These are phyloP conservation scores for Nigrospora oryzae DNA, from an alignment of 2,329 filamentous ascomycete species.

Conservation along the genomic window DNA sequence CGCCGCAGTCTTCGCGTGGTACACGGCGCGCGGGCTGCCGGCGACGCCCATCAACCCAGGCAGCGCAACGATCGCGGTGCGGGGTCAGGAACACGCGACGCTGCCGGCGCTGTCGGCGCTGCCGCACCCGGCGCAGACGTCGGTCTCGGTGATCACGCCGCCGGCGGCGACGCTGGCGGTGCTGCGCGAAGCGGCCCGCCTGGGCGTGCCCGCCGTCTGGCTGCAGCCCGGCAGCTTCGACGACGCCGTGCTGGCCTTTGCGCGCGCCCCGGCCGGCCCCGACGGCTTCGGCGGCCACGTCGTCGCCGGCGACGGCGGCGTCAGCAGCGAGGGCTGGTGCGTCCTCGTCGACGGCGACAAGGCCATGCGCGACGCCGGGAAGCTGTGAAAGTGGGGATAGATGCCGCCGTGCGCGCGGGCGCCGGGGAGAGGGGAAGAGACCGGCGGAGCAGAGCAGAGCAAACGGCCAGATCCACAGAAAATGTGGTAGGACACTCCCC, in stretches of 20 bases:
- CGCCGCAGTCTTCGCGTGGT: constrained; percentile 76
- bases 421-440: too few species aligned
- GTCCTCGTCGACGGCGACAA: constrained; percentile 76
- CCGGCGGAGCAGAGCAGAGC: too few species aligned
- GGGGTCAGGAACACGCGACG: constrained; percentile 49
- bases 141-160: constrained; percentile 80
- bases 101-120: constrained; percentile 59
- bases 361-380: constrained; percentile 48
- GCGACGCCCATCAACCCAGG: constrained; percentile 80
- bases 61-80: constrained; percentile 54
- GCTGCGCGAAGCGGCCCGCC: constrained; percentile 66
- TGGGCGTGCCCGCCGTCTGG: constrained; percentile 72
- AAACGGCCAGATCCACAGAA: too few species aligned
- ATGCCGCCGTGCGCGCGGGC: too few species aligned
- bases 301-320: constrained; percentile 55
- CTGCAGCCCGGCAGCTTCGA: constrained; percentile 88
- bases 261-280: constrained; percentile 26
- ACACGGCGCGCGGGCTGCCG: constrained; percentile 65
- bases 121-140: constrained; percentile 58
- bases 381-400: constrained; percentile 26
- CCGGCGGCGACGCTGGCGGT: constrained; percentile 67
- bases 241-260: constrained; percentile 63
- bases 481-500: too few species aligned
- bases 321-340: constrained; percentile 73
- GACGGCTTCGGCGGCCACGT: constrained; percentile 56